A percentile compares a stretch with the other conserved stretches of the same genome.
Conservation (phyloP, 2,329 filamentous ascomycete genomes). For the Celoporthe dispersa region DNA sequence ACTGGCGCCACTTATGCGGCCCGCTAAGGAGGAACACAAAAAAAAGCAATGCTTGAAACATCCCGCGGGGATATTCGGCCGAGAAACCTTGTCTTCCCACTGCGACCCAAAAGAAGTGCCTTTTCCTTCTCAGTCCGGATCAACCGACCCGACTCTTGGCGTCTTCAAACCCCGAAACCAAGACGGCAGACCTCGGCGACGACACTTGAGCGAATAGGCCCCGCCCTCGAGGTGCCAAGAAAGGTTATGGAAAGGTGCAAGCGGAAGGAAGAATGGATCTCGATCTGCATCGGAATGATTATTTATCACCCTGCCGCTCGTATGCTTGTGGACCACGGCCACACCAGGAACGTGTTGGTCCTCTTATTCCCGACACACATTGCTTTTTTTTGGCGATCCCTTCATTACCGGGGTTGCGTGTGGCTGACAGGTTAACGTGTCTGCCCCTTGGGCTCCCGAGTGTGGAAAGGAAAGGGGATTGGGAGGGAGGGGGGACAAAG, state of each 20-base stretch:
- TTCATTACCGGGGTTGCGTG: not conserved
- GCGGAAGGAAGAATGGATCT: not conserved
- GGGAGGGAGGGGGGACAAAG: too few species aligned
- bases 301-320: not conserved
- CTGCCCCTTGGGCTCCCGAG: too few species aligned
- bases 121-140: not conserved
- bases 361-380: not conserved
- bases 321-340: not conserved
- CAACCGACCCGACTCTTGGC: not conserved
- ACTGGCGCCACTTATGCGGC: not conserved
- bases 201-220: too few species aligned
- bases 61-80: not conserved
- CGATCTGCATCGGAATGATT: not conserved
- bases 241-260: not conserved
- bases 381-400: not conserved
- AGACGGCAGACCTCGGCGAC: not conserved
- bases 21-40: not conserved
- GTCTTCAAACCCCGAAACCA: constrained; percentile 9
- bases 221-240: too few species aligned
- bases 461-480: too few species aligned
- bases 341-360: not conserved
- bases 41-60: not conserved
- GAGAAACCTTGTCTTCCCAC: constrained; percentile 1
- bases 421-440: not conserved
- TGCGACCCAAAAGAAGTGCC: too few species aligned